Percentiles rank a stretch among this genome's conserved stretches.
Evolutionary conservation across 352 stramenopile species (phyloP).

Genomic region (Phytophthora vignae): DNA sequence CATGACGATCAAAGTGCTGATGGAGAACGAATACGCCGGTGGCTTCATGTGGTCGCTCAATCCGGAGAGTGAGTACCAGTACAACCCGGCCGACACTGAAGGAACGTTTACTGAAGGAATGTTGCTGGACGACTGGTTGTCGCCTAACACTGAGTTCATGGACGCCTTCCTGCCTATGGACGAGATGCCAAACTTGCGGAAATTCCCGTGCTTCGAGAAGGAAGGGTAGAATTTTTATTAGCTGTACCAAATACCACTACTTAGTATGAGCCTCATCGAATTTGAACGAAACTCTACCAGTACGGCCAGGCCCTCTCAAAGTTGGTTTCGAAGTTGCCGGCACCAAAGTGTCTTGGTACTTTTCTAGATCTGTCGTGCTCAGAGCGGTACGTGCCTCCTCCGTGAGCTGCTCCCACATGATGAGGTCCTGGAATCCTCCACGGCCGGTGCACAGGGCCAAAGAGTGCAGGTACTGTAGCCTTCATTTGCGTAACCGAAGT

Average conservation of each 20-base stretch:
- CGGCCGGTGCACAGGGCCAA: too few species aligned
- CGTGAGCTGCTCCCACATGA: not conserved
- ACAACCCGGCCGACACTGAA: slow-evolving; percentile 68
- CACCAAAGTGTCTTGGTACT: too few species aligned
- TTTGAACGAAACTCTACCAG: too few species aligned
- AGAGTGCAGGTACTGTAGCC: too few species aligned
- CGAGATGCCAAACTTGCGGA: slow-evolving; percentile 61
- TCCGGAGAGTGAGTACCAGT: slow-evolving; percentile 79
- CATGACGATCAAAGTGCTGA: slow-evolving; percentile 70
- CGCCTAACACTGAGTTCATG: slow-evolving; percentile 74
- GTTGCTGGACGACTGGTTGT: slow-evolving; percentile 81
- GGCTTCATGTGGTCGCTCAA: slow-evolving; percentile 90
- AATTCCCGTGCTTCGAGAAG: slow-evolving; percentile 73
- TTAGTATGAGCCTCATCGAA: too few species aligned
- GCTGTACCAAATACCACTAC: not conserved
- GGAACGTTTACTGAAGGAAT: slow-evolving; percentile 77
- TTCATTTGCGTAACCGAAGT: slow-evolving; percentile 1
- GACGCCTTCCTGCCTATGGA: slow-evolving; percentile 76
- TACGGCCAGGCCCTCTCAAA: too few species aligned
- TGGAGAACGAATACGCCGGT: slow-evolving; percentile 69
- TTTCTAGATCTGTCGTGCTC: too few species aligned
- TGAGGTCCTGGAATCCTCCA: too few species aligned
- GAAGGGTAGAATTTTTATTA: slow-evolving; percentile 9
- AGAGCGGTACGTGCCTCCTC: too few species aligned
- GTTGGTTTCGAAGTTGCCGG: too few species aligned